Percentiles rank a stretch among this genome's conserved stretches.
phyloP scores from a whole-genome alignment of 1,139 yeast species.

The Candida sojae region DNA sequence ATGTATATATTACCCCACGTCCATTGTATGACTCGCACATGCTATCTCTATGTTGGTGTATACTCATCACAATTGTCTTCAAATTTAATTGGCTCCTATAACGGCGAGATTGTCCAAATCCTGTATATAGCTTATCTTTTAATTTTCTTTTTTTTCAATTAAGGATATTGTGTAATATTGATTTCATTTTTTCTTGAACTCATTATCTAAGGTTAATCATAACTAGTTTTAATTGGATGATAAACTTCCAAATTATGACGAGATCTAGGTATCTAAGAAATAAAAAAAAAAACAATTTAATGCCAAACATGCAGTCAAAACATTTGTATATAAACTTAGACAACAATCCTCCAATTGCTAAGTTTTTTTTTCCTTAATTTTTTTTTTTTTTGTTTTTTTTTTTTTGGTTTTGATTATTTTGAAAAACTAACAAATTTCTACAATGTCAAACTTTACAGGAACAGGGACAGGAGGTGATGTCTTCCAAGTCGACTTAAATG shows the following conservation, averaged over 20 bases:
- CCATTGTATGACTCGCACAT: no score
- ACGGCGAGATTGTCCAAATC: conserved; percentile 1
- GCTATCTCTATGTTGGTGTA: no score
- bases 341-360: no score
- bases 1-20: no score
- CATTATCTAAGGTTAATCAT: conserved; percentile 4
- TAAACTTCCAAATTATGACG: not conserved
- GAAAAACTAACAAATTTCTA: no score
- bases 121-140: conserved; percentile 17
- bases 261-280: not conserved
- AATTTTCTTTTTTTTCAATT: not conserved
- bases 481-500: conserved; percentile 68
- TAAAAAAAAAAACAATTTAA: no score
- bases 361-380: no score
- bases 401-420: not conserved
- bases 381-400: no score
- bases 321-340: no score
- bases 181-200: not conserved
- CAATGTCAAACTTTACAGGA: conserved; percentile 38
- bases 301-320: no score
- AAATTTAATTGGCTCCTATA: not conserved
- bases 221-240: not conserved
- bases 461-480: conserved; percentile 81
- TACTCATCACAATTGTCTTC: not conserved
- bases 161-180: not conserved